phyloP scores from a whole-genome alignment of 2,329 filamentous ascomycete genomes.

The Colletotrichum sp. region DNA sequence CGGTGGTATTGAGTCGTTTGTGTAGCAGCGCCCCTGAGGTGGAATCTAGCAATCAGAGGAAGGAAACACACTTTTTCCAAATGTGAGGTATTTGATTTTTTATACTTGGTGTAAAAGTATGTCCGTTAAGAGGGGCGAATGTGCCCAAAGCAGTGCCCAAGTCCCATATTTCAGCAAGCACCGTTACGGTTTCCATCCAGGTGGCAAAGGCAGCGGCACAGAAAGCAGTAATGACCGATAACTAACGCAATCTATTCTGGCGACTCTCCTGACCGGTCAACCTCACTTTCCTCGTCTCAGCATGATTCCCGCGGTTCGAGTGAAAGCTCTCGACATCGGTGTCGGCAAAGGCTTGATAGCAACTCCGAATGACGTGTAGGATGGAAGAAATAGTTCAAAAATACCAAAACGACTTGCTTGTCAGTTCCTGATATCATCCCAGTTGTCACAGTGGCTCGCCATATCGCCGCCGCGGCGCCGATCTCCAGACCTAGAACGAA shows the following conservation, averaged over 20 bases:
- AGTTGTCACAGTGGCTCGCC: no score
- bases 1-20: neutral
- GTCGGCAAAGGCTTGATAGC: neutral
- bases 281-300: neutral
- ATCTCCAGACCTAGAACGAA: neutral
- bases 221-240: no score
- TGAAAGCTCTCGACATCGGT: neutral
- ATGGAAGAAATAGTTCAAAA: no score
- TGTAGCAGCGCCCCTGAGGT: neutral
- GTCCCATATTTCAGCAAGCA: neutral
- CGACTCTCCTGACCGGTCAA: no score
- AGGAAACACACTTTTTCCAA: neutral
- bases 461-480: no score
- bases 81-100: rapidly evolving
- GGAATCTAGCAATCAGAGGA: neutral
- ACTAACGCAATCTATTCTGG: no score
- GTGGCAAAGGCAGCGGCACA: neutral
- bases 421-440: no score
- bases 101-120: neutral
- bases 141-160: no score
- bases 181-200: no score
- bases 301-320: neutral
- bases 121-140: no score
- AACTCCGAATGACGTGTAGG: neutral
- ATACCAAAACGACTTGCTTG: no score